Percentiles rank a stretch among this genome's conserved stretches.
phyloP scores from a whole-genome alignment of 306 rosid species.

The Arachis stenosperma region DNA sequence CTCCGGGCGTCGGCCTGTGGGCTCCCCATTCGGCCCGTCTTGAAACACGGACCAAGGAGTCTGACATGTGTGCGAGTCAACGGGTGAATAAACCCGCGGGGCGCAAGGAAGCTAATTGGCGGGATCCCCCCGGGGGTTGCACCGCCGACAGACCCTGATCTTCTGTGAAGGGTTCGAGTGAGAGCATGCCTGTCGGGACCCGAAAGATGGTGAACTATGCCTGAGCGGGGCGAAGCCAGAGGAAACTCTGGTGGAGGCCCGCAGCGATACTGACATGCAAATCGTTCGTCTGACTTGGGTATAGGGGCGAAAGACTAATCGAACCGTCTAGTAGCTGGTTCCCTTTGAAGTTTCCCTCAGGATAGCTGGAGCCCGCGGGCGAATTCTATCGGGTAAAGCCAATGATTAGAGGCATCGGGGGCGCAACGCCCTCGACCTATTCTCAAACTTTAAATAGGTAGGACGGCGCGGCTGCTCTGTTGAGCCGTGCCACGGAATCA shows the following conservation, averaged over 20 bases:
- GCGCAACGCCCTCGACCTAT: conserved; percentile 25
- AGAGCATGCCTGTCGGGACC: conserved; percentile 1
- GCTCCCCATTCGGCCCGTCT: conserved; percentile 7
- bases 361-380: conserved; percentile 16
- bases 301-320: conserved; percentile 41
- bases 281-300: conserved; percentile 34
- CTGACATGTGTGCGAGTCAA: conserved; percentile 6
- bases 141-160: conserved; percentile 2
- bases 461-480: conserved; percentile 6
- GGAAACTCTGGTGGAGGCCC: conserved; percentile 33
- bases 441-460: conserved; percentile 28
- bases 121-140: conserved; percentile 11
- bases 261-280: conserved; percentile 33
- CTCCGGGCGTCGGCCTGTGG: conserved; percentile 6
- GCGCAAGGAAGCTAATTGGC: conserved; percentile 4
- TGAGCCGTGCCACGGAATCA: too few species aligned
- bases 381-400: conserved; percentile 21
- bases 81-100: not conserved
- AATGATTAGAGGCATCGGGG: conserved; percentile 29
- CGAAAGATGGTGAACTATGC: conserved; percentile 55
- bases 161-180: conserved; percentile 15
- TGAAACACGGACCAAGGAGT: conserved; percentile 5
- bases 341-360: conserved; percentile 36
- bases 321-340: conserved; percentile 38
- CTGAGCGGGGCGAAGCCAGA: conserved; percentile 54